A percentile compares a stretch with the other conserved stretches of the same genome.
phyloP scores from a whole-genome alignment of 805 yeast species.

The Yamadazyma laniorum region DNA sequence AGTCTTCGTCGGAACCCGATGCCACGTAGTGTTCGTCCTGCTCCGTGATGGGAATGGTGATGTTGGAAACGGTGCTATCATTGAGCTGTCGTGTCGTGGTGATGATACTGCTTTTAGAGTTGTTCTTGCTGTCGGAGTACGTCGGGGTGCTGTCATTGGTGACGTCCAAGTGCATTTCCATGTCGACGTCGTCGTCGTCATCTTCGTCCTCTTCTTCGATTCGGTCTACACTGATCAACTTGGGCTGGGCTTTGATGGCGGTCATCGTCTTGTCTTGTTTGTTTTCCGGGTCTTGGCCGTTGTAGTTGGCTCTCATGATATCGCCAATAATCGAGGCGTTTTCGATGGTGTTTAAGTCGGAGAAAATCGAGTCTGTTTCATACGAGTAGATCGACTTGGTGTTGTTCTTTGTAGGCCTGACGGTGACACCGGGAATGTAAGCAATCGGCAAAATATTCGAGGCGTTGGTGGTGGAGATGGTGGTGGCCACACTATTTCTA shows the following conservation, averaged over 20 bases:
- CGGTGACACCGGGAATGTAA: constrained; percentile 90
- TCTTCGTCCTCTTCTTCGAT: constrained; percentile 46
- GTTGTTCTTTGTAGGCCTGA: constrained; percentile 48
- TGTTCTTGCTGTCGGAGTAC: neutral
- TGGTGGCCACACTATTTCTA: constrained; percentile 52
- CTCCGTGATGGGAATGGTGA: constrained; percentile 11
- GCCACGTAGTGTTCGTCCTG: constrained; percentile 11
- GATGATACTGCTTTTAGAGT: constrained; percentile 4
- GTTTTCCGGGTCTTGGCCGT: constrained; percentile 10
- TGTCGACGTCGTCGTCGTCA: constrained; percentile 25
- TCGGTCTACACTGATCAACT: constrained; percentile 55
- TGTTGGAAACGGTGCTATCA: constrained; percentile 12
- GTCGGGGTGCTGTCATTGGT: neutral
- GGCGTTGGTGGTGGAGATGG: constrained; percentile 69
- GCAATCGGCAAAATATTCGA: constrained; percentile 90
- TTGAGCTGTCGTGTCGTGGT: constrained; percentile 12
- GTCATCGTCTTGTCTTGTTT: constrained; percentile 45
- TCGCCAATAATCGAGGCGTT: constrained; percentile 48
- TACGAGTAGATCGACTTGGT: constrained; percentile 44
- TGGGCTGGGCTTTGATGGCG: constrained; percentile 75
- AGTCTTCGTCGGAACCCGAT: constrained; percentile 17
- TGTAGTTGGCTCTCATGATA: constrained; percentile 22
- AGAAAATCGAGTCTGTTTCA: constrained; percentile 41
- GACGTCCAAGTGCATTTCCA: constrained; percentile 8
- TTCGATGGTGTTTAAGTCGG: constrained; percentile 45